Conservation (phyloP, 148 eudicot species). For the Spergularia marina region DNA sequence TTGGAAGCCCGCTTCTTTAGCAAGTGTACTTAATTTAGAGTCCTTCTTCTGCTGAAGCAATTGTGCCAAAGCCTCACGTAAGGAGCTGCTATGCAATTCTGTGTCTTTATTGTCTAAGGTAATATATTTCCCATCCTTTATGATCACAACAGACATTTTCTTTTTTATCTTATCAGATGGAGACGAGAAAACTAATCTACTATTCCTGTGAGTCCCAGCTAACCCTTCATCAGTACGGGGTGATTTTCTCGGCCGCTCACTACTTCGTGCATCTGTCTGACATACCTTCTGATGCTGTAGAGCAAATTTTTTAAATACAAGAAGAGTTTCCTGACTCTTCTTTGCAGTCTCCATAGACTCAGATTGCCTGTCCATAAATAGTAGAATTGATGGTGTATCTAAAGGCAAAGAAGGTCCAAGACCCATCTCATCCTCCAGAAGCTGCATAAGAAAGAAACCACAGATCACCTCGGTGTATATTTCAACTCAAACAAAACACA, state of each 20-base stretch:
- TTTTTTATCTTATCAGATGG: conserved; percentile 43
- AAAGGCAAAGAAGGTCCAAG: conserved; percentile 53
- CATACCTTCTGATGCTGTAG: conserved; percentile 29
- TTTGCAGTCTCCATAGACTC: conserved; percentile 41
- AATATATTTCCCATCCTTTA: conserved; percentile 57
- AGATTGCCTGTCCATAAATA: conserved; percentile 77
- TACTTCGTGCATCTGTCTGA: conserved; percentile 26
- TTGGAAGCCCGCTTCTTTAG: conserved; percentile 83
- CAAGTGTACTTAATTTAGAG: conserved; percentile 68
- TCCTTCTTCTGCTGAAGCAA: conserved; percentile 48
- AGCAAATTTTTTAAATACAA: conserved; percentile 58
- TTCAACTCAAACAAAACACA: neutral
- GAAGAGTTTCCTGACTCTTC: conserved; percentile 59
- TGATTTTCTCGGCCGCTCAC: conserved; percentile 30
- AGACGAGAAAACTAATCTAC: conserved; percentile 37
- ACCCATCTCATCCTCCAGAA: conserved; percentile 44
- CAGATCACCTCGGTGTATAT: neutral
- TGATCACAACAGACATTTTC: conserved; percentile 60
- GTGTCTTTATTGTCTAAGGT: conserved; percentile 42
- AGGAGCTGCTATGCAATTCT: conserved; percentile 55
- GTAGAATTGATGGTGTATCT: conserved; percentile 69
- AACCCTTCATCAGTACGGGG: conserved; percentile 35
- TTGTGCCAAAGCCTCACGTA: conserved; percentile 65
- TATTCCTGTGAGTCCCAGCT: conserved; percentile 28
- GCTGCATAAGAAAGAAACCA: conserved; percentile 42